These are phyloP conservation scores for Phytophthora colocasiae DNA, from an alignment of 352 stramenopile species.

Conservation along the genomic window DNA sequence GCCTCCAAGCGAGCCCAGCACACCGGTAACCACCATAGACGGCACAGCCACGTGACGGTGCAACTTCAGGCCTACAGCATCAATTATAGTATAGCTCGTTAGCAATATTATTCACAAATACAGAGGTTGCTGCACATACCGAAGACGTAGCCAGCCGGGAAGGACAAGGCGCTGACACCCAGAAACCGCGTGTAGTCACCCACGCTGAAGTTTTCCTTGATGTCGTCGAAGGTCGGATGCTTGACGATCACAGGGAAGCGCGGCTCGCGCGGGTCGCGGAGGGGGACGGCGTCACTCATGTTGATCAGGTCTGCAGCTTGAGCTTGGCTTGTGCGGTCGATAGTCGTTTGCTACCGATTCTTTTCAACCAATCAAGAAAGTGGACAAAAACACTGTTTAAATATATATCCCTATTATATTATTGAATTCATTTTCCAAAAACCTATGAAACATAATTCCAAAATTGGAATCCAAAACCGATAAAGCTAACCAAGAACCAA, in stretches of 20 bases:
- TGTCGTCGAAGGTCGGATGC: slow-evolving; percentile 79
- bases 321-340: slow-evolving; percentile 18
- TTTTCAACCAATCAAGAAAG: slow-evolving; percentile 21
- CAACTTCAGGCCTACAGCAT: slow-evolving; percentile 56
- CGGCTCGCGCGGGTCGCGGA: slow-evolving; percentile 62
- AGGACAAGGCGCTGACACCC: slow-evolving; percentile 67
- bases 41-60: slow-evolving; percentile 67
- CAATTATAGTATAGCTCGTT: slow-evolving; percentile 13
- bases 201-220: slow-evolving; percentile 72
- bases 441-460: neutral
- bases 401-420: neutral
- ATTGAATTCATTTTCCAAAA: neutral
- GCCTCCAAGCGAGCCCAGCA: slow-evolving; percentile 78
- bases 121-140: slow-evolving; percentile 45
- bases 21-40: slow-evolving; percentile 79
- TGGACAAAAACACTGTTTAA: too few species aligned
- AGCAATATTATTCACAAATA: slow-evolving; percentile 1
- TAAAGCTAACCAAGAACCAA: too few species aligned
- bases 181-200: slow-evolving; percentile 72
- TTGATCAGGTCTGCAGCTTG: slow-evolving; percentile 10
- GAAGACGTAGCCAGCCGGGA: slow-evolving; percentile 81
- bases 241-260: slow-evolving; percentile 83
- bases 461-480: too few species aligned
- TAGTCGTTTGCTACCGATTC: neutral
- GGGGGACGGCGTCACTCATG: slow-evolving; percentile 58